These are phyloP conservation scores for Neospermospora avenae DNA, from an alignment of 2,329 filamentous ascomycete genomes.

Conservation along the genomic window DNA sequence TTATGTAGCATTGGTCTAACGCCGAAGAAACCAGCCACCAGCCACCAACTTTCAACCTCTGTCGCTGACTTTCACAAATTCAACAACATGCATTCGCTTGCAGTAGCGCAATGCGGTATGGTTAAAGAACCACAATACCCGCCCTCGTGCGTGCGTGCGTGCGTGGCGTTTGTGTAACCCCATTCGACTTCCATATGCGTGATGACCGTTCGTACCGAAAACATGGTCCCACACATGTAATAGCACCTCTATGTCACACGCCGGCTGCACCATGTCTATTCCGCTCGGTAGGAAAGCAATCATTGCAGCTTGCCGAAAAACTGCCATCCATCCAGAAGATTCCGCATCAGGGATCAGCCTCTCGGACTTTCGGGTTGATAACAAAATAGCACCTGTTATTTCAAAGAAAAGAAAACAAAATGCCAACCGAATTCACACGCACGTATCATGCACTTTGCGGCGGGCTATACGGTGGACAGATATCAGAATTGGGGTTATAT, in stretches of 20 bases:
- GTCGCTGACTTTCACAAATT: no score
- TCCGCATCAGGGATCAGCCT: neutral
- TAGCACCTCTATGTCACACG: neutral
- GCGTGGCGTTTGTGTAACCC: neutral
- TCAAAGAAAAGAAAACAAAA: neutral
- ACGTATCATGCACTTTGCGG: neutral
- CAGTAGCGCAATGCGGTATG: no score
- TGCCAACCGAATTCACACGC: neutral
- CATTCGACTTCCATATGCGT: neutral
- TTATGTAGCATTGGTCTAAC: no score
- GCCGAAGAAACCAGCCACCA: no score
- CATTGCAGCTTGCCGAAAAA: neutral
- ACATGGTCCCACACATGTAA: slow-evolving; percentile 1
- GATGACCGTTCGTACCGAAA: neutral
- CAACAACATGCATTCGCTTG: neutral
- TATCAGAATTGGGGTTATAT: slow-evolving; percentile 3
- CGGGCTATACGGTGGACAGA: neutral
- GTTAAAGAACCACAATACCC: neutral
- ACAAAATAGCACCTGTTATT: neutral
- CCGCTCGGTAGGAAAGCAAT: neutral
- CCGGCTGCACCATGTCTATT: neutral
- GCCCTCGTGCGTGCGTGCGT: neutral
- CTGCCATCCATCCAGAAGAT: neutral
- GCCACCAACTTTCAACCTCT: no score
- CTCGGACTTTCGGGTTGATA: neutral